Base-by-base conservation (phyloP, 345 rosid species). In the Populus davidiana region DNA sequence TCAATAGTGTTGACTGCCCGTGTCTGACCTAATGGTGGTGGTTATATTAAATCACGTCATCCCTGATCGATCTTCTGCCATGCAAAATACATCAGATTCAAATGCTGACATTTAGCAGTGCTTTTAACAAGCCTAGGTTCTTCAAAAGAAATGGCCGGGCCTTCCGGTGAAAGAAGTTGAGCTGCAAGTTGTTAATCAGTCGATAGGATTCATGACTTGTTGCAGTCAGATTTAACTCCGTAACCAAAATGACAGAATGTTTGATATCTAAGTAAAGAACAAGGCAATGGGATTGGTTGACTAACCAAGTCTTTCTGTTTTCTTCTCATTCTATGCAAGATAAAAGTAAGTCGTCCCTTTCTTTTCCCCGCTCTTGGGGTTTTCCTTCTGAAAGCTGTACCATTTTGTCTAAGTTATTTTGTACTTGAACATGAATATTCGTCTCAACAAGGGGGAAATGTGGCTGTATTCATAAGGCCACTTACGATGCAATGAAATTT, bases 171-270 rank as follows among this genome's bases (percentile, higher is more conserved):
- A 65, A 69, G 71, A 76, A 75, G 69, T 69, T 61, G 50, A 27
- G 79, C 70, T 39, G 69, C 49, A 65, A 70, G 61, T 71, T 81
- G 80, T 85, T 75, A 70, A 77, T 76, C 8, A 16, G 76, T 70
- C 79, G 31, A 67, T 79, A 33, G 27, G 73, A 13, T 12, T 35
- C 56, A 66, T 67, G 70, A 79, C 59, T 35, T 31, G 11, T 64
- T 70, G 73, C 68, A 71, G 39, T 66, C 62, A 75, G 71, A 68
- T 77, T 61, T 78, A 25, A 67, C 43, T 68, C 70, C 31, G 54
- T 52, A 65, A 80, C 71, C 69, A 61, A 75, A 21, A 73, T 23
- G 43, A 5, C 5, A 31, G 70, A 16, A 31, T 56, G 43, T 17
- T 27, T 69, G 67, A 76, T 70, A 39, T 62, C 13, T 43, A 43